phyloP scores from a whole-genome alignment of 176 grass and related monocot genomes.

The Eragrostis nindensis region DNA sequence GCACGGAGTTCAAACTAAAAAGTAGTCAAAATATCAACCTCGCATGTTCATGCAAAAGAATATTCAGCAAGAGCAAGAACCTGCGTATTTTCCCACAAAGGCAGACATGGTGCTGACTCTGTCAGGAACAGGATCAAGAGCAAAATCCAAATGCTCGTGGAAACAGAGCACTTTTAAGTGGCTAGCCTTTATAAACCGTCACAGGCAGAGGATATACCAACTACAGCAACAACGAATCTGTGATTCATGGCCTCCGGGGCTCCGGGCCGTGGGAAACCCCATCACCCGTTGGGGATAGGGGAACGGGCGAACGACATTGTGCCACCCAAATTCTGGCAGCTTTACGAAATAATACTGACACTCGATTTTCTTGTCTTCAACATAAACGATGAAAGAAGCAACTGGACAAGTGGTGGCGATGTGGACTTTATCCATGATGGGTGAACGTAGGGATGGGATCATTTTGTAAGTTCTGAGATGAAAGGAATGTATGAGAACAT shows the following conservation, averaged over 20 bases:
- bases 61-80: conserved; percentile 35
- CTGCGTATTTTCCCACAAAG: conserved; percentile 94
- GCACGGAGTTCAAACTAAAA: background rate
- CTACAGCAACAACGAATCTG: background rate
- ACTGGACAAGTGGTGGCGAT: conserved; percentile 39
- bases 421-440: conserved; percentile 48
- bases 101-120: conserved; percentile 82
- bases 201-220: conserved; percentile 32
- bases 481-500: conserved; percentile 37
- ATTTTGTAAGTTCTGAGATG: background rate
- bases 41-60: background rate
- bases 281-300: conserved; percentile 56
- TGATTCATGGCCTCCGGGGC: conserved; percentile 31
- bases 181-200: conserved; percentile 34
- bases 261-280: background rate
- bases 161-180: conserved; percentile 37
- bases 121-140: conserved; percentile 15
- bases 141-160: conserved; percentile 51
- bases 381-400: conserved; percentile 20
- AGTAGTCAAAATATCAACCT: background rate
- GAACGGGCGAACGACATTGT: conserved; percentile 18
- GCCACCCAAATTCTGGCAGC: conserved; percentile 43
- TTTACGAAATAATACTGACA: too few species aligned
- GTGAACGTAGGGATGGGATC: conserved; percentile 26
- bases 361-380: background rate